Conservation (phyloP, 2,329 filamentous ascomycete genomes). For the Fusarium napiforme region DNA sequence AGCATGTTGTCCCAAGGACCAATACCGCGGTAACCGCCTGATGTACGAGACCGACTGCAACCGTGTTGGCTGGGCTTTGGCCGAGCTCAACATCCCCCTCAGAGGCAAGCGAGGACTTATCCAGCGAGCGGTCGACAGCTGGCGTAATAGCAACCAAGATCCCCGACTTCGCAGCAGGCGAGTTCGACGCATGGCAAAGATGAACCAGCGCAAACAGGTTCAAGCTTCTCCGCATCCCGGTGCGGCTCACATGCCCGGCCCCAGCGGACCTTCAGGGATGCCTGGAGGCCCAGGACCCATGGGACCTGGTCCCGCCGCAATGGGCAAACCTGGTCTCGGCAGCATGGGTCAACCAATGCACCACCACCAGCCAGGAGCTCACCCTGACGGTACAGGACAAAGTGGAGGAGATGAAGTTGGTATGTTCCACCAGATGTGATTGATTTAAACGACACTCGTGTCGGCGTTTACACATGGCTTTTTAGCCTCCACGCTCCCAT, state of each 20-base stretch:
- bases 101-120: constrained; percentile 95
- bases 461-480: constrained; percentile 52
- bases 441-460: constrained; percentile 44
- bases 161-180: constrained; percentile 88
- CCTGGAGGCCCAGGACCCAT: constrained; percentile 71
- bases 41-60: constrained; percentile 99
- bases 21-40: constrained; percentile 94
- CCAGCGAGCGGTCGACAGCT: constrained; percentile 96
- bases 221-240: constrained; percentile 67
- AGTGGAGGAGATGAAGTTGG: constrained; percentile 86
- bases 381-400: constrained; percentile 66
- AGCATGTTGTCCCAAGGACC: constrained; percentile 93
- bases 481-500: constrained; percentile 34
- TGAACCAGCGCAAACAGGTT: constrained; percentile 84
- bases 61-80: constrained; percentile 98
- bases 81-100: constrained; percentile 89
- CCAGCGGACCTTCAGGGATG: constrained; percentile 73
- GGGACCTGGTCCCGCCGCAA: constrained; percentile 64
- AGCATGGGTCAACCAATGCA: constrained; percentile 76
- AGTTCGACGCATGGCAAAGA: constrained; percentile 95
- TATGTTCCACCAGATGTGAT: constrained; percentile 98
- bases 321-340: constrained; percentile 74
- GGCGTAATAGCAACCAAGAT: constrained; percentile 99
- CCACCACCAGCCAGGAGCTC: constrained; percentile 66
- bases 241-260: constrained; percentile 73